Base-by-base conservation (phyloP, 1,284 basidiomycete genomes). In the Exobasidium cylindrosporum region DNA sequence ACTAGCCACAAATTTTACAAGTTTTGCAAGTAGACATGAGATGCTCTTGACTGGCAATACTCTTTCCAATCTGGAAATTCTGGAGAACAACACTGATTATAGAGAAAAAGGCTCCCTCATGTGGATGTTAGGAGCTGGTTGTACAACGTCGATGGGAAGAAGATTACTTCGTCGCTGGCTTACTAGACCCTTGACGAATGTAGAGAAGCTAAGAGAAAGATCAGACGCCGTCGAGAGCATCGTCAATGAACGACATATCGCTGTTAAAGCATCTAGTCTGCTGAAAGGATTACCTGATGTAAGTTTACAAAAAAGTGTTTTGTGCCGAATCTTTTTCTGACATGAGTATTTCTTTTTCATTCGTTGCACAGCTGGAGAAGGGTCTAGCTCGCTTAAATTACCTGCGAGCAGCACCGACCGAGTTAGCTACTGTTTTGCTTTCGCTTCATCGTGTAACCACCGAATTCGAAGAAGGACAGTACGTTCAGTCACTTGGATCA, bases 21-120 rank as follows among this genome's bases (percentile, higher is more conserved):
- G 82, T 70, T 97, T 97, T 74, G 84, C 89, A 0, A 86, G 87
- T 43, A 85, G 86, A 49, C 86, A 87, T 0, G 88, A 91, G 67
- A 96, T 97, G 93, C 84, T 93, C 14, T 83, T 98, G 53, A 91
- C 89, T 61, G 88, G 88, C 44, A 94, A 92, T 75, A 96, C 95
- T 0, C 82, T 97, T 14, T 84, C 85, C 29, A 97, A 97, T 74
- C 82, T 97, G 82, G 63, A 70, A 30, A 66, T 70, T 32, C 62
- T 73, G 55, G 61, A 55, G 13, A 63, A 60, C 56, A 65, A 91
- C 71, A 92, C 91, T 0, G 88, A 94, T 76, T 86, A 86, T 56
- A 86, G 85, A 6, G 83, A 84, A 24, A 85, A 83, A 57, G 95
- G 94, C 0, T 91, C 90, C 44, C 81, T 98, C 49, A 83, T 97